Conservation (phyloP, 768 basidiomycete genomes). For the Rubroboletus pulcherrimus region DNA sequence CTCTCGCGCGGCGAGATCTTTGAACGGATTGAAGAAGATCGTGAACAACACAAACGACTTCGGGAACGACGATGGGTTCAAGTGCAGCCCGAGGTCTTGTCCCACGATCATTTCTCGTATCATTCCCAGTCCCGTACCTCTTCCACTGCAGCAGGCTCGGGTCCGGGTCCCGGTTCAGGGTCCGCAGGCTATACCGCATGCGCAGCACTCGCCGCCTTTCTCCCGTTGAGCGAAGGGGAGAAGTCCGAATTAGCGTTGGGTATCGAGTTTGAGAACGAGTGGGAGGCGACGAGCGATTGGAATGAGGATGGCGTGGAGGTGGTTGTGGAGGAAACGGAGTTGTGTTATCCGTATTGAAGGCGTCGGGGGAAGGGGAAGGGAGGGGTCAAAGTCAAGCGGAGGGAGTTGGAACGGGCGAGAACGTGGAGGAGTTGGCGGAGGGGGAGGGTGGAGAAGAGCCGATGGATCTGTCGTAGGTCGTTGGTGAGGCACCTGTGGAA, state of each 20-base stretch:
- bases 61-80: constrained; percentile 93
- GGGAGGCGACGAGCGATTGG: constrained; percentile 88
- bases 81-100: constrained; percentile 48
- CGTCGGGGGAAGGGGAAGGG: background rate
- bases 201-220: constrained; percentile 21
- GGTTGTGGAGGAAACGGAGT: constrained; percentile 59
- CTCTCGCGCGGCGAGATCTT: constrained; percentile 66
- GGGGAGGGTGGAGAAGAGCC: too few relatives aligned
- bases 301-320: constrained; percentile 86
- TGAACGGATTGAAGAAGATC: constrained; percentile 86
- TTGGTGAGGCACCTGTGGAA: too few relatives aligned
- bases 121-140: background rate
- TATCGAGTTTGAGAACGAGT: constrained; percentile 84
- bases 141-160: background rate
- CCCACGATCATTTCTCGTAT: background rate
- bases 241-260: constrained; percentile 54
- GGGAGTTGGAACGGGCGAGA: background rate
- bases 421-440: too few relatives aligned
- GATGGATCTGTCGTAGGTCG: too few relatives aligned
- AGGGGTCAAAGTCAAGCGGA: background rate
- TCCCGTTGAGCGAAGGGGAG: constrained; percentile 41
- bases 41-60: constrained; percentile 87
- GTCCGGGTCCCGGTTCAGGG: background rate
- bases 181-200: constrained; percentile 6
- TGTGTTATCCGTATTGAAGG: constrained; percentile 56